Evolutionary conservation across 2,329 filamentous ascomycete genomes (phyloP).

Genomic region (Penicillium sp.): DNA sequence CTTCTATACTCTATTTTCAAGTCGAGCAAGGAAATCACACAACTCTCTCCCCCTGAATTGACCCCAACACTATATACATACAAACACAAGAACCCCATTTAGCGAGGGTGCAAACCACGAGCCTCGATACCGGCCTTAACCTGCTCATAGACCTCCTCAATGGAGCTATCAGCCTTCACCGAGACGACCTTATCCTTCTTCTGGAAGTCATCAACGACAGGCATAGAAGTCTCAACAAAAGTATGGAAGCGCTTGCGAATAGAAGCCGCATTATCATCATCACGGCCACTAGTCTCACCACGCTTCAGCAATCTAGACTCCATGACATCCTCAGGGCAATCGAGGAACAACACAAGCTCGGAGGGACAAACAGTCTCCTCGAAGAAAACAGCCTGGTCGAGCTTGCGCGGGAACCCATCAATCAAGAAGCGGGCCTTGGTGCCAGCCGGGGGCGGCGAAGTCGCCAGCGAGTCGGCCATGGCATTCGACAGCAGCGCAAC

Average conservation of each 20-base stretch:
- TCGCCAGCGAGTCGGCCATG: slow-evolving; percentile 68
- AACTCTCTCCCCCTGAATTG: background rate
- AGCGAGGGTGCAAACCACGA: slow-evolving; percentile 38
- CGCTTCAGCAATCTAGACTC: slow-evolving; percentile 77
- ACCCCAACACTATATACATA: slow-evolving; percentile 2
- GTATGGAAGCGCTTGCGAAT: slow-evolving; percentile 95
- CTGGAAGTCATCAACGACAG: slow-evolving; percentile 83
- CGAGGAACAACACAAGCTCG: slow-evolving; percentile 86
- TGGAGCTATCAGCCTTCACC: slow-evolving; percentile 67
- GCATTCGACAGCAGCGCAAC: slow-evolving; percentile 91
- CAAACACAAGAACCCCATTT: slow-evolving; percentile 7
- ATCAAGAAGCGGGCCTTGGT: slow-evolving; percentile 69
- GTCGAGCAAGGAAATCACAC: background rate
- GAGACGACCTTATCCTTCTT: slow-evolving; percentile 74
- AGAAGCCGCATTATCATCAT: slow-evolving; percentile 91
- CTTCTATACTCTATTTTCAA: slow-evolving; percentile 2
- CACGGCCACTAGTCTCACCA: slow-evolving; percentile 85
- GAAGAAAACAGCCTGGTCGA: slow-evolving; percentile 94
- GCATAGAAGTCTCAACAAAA: slow-evolving; percentile 96
- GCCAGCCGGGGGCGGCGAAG: slow-evolving; percentile 33
- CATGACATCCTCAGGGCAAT: slow-evolving; percentile 89
- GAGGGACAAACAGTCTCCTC: slow-evolving; percentile 83
- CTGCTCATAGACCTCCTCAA: slow-evolving; percentile 62
- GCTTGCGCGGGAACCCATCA: slow-evolving; percentile 88
- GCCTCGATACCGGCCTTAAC: slow-evolving; percentile 50